phyloP scores from a whole-genome alignment of 208 protist species.

The Leishmania major region DNA sequence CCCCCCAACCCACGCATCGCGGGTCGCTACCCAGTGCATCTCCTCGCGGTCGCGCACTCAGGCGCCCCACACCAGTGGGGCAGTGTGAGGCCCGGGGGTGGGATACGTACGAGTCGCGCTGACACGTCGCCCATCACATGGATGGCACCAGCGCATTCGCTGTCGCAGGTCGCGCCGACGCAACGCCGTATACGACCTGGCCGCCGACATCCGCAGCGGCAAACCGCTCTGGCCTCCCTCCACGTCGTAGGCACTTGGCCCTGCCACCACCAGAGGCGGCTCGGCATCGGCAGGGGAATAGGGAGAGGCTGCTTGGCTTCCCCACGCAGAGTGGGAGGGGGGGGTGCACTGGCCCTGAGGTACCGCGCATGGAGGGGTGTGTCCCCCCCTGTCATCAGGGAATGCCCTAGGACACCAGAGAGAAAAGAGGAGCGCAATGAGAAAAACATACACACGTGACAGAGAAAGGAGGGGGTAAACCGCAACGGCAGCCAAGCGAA shows the following conservation, averaged over 20 bases:
- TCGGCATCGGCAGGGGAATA: background rate
- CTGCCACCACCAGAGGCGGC: background rate
- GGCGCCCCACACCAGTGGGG: background rate
- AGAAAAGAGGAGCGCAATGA: background rate
- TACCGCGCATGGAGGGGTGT: background rate
- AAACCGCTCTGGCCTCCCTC: background rate
- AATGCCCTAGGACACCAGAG: background rate
- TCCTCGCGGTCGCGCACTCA: background rate
- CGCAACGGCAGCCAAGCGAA: background rate
- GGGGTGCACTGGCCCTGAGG: background rate
- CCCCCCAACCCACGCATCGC: background rate
- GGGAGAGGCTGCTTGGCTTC: background rate
- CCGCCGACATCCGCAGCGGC: background rate
- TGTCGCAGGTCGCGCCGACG: background rate
- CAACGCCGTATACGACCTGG: background rate
- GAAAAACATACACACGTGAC: background rate
- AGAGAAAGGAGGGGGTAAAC: background rate
- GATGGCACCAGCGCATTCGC: background rate
- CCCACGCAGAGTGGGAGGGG: background rate
- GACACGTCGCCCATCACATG: background rate
- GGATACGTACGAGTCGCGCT: background rate
- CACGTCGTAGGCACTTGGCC: background rate
- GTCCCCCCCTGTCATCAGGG: background rate
- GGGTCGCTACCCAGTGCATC: background rate
- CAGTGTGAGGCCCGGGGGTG: background rate